Evolutionary conservation across 1,139 yeast species (phyloP).

Genomic region (Geotrichum carabidarum): DNA sequence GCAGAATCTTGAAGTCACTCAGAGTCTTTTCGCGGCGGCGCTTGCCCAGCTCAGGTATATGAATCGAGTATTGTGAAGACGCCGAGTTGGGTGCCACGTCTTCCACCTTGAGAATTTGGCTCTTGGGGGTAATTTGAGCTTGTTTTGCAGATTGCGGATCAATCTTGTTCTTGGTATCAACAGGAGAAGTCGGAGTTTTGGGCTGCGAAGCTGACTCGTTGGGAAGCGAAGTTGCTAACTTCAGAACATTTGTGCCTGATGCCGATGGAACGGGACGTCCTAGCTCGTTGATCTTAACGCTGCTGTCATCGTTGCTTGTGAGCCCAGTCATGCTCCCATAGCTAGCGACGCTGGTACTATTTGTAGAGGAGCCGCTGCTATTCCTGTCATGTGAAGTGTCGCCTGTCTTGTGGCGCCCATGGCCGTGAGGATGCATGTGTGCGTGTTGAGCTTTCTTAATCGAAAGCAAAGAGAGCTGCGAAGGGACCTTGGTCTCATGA

Average conservation of each 20-base stretch:
- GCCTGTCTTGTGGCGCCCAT: slow-evolving; percentile 5
- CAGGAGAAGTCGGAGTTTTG: slow-evolving; percentile 11
- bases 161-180: background rate
- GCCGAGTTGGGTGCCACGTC: slow-evolving; percentile 16
- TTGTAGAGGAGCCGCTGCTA: slow-evolving; percentile 18
- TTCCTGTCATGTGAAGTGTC: slow-evolving; percentile 11
- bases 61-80: slow-evolving; percentile 20
- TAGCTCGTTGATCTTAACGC: slow-evolving; percentile 9
- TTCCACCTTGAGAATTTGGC: slow-evolving; percentile 9
- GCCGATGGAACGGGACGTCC: background rate
- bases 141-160: background rate
- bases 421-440: slow-evolving; percentile 11
- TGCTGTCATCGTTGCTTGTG: slow-evolving; percentile 6
- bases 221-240: background rate
- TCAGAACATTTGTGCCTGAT: background rate
- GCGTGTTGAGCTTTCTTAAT: slow-evolving; percentile 36
- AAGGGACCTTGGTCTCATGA: slow-evolving; percentile 43
- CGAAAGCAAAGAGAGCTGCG: slow-evolving; percentile 50
- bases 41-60: slow-evolving; percentile 34
- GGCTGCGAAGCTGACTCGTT: slow-evolving; percentile 7
- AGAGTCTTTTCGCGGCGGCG: slow-evolving; percentile 51
- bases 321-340: slow-evolving; percentile 10
- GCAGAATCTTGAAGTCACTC: slow-evolving; percentile 61
- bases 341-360: slow-evolving; percentile 14
- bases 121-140: slow-evolving; percentile 11